A percentile compares a stretch with the other conserved stretches of the same genome.
Evolutionary conservation across 2,329 filamentous ascomycete genomes (phyloP).

Genomic region (Verticillium alfalfae): DNA sequence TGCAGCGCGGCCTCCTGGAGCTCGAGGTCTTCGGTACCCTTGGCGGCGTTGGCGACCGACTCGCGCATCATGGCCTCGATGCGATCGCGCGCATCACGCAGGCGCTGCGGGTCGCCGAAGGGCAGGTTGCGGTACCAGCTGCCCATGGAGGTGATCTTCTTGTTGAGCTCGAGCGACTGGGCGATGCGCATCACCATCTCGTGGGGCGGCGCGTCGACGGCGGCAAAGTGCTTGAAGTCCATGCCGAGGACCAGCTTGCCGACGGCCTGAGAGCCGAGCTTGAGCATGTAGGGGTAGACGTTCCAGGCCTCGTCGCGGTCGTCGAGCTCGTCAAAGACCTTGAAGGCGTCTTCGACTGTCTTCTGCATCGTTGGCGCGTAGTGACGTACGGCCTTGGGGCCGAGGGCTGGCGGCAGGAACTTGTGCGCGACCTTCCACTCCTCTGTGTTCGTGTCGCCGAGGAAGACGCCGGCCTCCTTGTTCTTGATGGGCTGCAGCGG

Average conservation of each 20-base stretch:
- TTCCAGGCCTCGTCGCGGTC: conserved; percentile 39
- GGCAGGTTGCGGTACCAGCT: conserved; percentile 52
- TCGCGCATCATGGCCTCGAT: conserved; percentile 30
- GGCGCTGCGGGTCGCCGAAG: conserved; percentile 47
- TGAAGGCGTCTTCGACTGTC: conserved; percentile 44
- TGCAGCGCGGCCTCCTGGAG: conserved; percentile 43
- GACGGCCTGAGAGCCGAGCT: conserved; percentile 39
- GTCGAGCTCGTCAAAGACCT: conserved; percentile 46
- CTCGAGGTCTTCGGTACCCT: conserved; percentile 30
- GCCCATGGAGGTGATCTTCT: conserved; percentile 49
- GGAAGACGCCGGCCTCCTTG: conserved; percentile 34
- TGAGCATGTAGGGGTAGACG: conserved; percentile 44
- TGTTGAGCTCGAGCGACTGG: conserved; percentile 48
- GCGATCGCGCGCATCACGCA: conserved; percentile 25
- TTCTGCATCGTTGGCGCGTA: conserved; percentile 55
- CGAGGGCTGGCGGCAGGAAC: conserved; percentile 53
- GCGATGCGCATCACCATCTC: conserved; percentile 41
- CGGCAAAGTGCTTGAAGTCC: conserved; percentile 38
- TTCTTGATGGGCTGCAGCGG: conserved; percentile 37
- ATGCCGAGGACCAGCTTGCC: conserved; percentile 37
- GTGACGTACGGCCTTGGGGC: conserved; percentile 54
- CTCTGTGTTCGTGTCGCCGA: conserved; percentile 44
- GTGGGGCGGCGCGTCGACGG: conserved; percentile 39
- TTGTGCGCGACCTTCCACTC: conserved; percentile 52
- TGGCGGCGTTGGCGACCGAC: conserved; percentile 29